A percentile compares a stretch with the other conserved stretches of the same genome.
These are phyloP conservation scores for Penicillium bialowiezense DNA, from an alignment of 495 filamentous ascomycete species.

Conservation along the genomic window DNA sequence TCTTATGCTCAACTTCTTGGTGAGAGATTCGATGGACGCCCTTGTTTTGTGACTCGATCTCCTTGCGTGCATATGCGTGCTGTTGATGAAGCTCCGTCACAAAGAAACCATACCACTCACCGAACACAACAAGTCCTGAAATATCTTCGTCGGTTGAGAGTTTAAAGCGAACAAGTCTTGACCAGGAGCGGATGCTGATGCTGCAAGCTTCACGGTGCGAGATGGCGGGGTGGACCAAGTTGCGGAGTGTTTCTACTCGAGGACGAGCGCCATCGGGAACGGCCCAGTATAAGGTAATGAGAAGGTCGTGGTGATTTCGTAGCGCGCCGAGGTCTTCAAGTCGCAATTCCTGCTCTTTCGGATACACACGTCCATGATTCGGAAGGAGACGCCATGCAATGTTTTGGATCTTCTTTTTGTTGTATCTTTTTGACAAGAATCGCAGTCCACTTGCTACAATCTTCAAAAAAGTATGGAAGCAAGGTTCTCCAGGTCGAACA, in stretches of 20 bases:
- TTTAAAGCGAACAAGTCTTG: constrained; percentile 72
- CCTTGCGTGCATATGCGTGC: constrained; percentile 56
- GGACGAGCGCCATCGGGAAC: constrained; percentile 71
- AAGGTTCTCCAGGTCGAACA: constrained; percentile 67
- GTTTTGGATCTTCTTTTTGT: constrained; percentile 71
- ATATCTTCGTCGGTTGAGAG: constrained; percentile 56
- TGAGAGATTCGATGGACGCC: constrained; percentile 41
- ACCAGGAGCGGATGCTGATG: constrained; percentile 80
- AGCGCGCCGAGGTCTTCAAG: constrained; percentile 80
- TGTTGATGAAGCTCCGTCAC: constrained; percentile 54
- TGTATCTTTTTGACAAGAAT: constrained; percentile 53
- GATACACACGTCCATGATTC: constrained; percentile 83
- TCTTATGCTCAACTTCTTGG: constrained; percentile 51
- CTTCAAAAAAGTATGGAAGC: constrained; percentile 93
- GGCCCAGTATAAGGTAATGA: constrained; percentile 85
- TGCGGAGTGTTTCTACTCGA: constrained; percentile 64
- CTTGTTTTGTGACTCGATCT: constrained; percentile 57
- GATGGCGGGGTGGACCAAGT: constrained; percentile 71
- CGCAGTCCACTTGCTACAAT: constrained; percentile 69
- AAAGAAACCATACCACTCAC: constrained; percentile 66
- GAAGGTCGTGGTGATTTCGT: constrained; percentile 89
- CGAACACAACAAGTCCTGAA: constrained; percentile 54
- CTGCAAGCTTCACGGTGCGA: constrained; percentile 86
- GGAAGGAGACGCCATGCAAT: constrained; percentile 78
- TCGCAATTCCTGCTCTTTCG: constrained; percentile 72